A percentile compares a stretch with the other conserved stretches of the same genome.
phyloP scores from a whole-genome alignment of 148 eudicot species.

The Vaccinium corymbosum region DNA sequence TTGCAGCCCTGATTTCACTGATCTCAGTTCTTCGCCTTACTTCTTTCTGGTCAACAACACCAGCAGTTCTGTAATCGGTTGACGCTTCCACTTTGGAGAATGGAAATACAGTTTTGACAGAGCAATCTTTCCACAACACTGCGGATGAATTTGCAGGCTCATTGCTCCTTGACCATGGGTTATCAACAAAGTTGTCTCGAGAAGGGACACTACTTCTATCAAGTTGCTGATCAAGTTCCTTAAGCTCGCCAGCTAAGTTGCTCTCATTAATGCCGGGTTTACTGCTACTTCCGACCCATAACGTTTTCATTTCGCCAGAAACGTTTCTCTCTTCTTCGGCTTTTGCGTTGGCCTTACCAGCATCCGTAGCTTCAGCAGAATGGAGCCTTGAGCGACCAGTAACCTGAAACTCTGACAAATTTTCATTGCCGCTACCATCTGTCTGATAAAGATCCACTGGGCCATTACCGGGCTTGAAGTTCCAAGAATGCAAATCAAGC shows the following conservation, averaged over 20 bases:
- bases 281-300: slow-evolving; percentile 54
- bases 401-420: slow-evolving; percentile 31
- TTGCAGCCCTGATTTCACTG: slow-evolving; percentile 51
- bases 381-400: slow-evolving; percentile 30
- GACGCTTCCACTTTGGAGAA: slow-evolving; percentile 49
- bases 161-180: slow-evolving; percentile 50
- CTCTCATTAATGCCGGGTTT: slow-evolving; percentile 40
- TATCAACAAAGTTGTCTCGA: slow-evolving; percentile 38
- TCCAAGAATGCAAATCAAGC: slow-evolving; percentile 69
- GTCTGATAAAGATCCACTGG: slow-evolving; percentile 34
- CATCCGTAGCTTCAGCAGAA: slow-evolving; percentile 34
- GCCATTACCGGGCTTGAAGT: slow-evolving; percentile 46
- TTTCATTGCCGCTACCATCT: slow-evolving; percentile 25
- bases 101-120: slow-evolving; percentile 74
- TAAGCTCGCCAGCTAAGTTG: slow-evolving; percentile 32
- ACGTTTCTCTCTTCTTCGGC: slow-evolving; percentile 41
- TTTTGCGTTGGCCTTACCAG: slow-evolving; percentile 29
- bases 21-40: slow-evolving; percentile 46
- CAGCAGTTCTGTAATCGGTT: slow-evolving; percentile 43
- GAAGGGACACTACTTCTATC: slow-evolving; percentile 25
- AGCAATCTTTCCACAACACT: slow-evolving; percentile 62
- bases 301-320: slow-evolving; percentile 37
- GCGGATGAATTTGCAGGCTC: slow-evolving; percentile 38
- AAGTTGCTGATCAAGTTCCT: slow-evolving; percentile 38
- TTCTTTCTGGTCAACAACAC: slow-evolving; percentile 43